phyloP scores from a whole-genome alignment of 2,329 filamentous ascomycete species.

The Parascedosporium putredinis region DNA sequence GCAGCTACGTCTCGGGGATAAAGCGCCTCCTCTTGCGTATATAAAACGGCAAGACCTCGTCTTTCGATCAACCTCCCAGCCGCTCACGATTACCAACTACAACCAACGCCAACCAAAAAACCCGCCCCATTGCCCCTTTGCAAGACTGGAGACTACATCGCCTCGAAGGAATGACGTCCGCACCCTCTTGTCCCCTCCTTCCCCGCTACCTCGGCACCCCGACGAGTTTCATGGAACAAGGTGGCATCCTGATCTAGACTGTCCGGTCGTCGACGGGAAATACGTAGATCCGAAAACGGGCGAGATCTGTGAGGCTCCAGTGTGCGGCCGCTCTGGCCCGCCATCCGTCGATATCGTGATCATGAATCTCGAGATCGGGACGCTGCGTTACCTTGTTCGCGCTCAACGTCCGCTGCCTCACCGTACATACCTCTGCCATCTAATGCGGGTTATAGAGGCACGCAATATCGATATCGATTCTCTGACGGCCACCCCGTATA shows the following conservation, averaged over 20 bases:
- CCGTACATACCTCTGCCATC: constrained; percentile 8
- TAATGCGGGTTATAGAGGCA: constrained; percentile 11
- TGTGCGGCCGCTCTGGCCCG: constrained; percentile 8
- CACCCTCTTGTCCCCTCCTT: background rate
- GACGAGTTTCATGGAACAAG: constrained; percentile 5
- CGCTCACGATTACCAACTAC: too few relatives aligned
- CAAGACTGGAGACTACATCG: background rate
- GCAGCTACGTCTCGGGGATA: too few relatives aligned
- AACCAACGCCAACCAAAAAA: too few relatives aligned
- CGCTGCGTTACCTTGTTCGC: background rate
- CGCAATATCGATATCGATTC: constrained; percentile 10
- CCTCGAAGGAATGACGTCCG: background rate
- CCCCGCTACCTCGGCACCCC: constrained; percentile 7
- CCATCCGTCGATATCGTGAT: constrained; percentile 11
- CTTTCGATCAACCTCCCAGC: too few relatives aligned
- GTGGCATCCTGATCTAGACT: constrained; percentile 10
- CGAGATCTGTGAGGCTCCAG: constrained; percentile 7
- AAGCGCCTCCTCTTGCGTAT: too few relatives aligned
- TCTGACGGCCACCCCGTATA: constrained; percentile 10
- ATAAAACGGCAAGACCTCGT: too few relatives aligned
- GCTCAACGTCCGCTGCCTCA: constrained; percentile 10
- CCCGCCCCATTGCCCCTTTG: too few relatives aligned
- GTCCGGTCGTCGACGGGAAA: constrained; percentile 12
- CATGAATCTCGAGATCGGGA: constrained; percentile 6
- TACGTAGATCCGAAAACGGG: constrained; percentile 11